Percentiles rank a stretch among this genome's conserved stretches.
Evolutionary conservation across 768 basidiomycete genomes (phyloP).

Genomic region (Ramaria rubella): DNA sequence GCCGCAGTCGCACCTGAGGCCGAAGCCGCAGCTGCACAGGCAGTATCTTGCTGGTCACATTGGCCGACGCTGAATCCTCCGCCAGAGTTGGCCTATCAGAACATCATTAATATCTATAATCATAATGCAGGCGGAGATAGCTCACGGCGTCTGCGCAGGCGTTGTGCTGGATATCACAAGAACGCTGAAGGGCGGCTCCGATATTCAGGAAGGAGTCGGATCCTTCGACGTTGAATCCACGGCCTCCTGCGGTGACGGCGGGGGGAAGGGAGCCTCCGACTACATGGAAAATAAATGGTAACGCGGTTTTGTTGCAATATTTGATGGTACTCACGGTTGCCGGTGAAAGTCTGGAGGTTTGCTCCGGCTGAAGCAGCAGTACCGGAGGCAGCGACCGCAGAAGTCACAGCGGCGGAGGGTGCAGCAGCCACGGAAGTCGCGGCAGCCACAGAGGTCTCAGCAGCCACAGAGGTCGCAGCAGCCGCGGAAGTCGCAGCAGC

Average conservation of each 20-base stretch:
- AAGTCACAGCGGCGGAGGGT: slow-evolving; percentile 9
- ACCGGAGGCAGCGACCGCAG: slow-evolving; percentile 13
- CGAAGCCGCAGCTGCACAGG: slow-evolving; percentile 23
- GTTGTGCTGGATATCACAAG: slow-evolving; percentile 56
- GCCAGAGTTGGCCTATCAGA: slow-evolving; percentile 18
- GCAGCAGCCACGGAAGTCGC: slow-evolving; percentile 17
- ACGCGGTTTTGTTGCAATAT: not conserved
- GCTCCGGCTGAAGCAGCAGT: slow-evolving; percentile 16
- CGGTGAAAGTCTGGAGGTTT: slow-evolving; percentile 50
- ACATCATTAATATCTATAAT: not conserved
- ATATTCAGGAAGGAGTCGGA: slow-evolving; percentile 40
- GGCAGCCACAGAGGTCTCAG: slow-evolving; percentile 4
- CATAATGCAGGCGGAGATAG: slow-evolving; percentile 3
- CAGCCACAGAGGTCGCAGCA: slow-evolving; percentile 9
- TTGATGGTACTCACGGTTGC: slow-evolving; percentile 30
- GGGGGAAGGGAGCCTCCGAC: slow-evolving; percentile 43
- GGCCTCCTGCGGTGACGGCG: slow-evolving; percentile 37
- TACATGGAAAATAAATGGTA: not conserved
- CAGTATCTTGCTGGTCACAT: slow-evolving; percentile 26
- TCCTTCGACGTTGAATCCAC: slow-evolving; percentile 41
- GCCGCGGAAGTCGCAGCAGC: slow-evolving; percentile 12
- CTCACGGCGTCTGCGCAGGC: slow-evolving; percentile 47
- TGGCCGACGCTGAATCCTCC: slow-evolving; percentile 32
- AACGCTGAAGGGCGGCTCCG: slow-evolving; percentile 45
- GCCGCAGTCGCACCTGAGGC: no score